A percentile compares a stretch with the other conserved stretches of the same genome.
Evolutionary conservation across 1,284 basidiomycete species (phyloP).

Genomic region (Meira nashicola): DNA sequence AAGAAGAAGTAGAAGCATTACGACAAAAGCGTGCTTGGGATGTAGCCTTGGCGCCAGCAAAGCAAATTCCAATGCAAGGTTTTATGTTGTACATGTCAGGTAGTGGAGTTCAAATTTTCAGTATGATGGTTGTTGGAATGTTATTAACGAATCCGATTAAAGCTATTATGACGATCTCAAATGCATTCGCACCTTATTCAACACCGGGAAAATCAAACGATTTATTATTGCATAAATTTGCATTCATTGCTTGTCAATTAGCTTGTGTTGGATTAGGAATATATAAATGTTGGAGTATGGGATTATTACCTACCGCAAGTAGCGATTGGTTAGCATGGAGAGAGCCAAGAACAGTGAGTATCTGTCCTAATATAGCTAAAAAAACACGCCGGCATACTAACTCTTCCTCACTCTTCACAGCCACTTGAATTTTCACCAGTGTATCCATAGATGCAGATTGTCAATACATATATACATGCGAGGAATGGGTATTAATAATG

Average conservation of each 20-base stretch:
- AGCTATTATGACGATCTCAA: constrained; percentile 32
- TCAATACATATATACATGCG: not conserved
- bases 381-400: not conserved
- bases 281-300: constrained; percentile 53
- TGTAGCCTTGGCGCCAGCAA: constrained; percentile 42
- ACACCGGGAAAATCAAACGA: constrained; percentile 28
- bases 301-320: constrained; percentile 47
- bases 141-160: constrained; percentile 42
- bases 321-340: constrained; percentile 52
- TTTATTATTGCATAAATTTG: constrained; percentile 34
- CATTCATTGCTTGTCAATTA: constrained; percentile 42
- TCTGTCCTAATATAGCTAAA: not conserved
- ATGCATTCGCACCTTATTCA: constrained; percentile 37
- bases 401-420: constrained; percentile 1
- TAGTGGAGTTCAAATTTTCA: constrained; percentile 49
- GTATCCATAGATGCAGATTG: constrained; percentile 7
- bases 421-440: constrained; percentile 13
- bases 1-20: constrained; percentile 19
- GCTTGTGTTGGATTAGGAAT: constrained; percentile 36
- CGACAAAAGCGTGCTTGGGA: constrained; percentile 49
- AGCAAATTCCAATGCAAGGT: constrained; percentile 47
- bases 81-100: constrained; percentile 53
- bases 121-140: constrained; percentile 52
- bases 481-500: not conserved
- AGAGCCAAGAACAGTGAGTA: constrained; percentile 34